Evolutionary conservation across 2,329 filamentous ascomycete genomes (phyloP), one percentile per base, ranked within the genome.

Genomic region (Didymosphaeria variabile): DNA sequence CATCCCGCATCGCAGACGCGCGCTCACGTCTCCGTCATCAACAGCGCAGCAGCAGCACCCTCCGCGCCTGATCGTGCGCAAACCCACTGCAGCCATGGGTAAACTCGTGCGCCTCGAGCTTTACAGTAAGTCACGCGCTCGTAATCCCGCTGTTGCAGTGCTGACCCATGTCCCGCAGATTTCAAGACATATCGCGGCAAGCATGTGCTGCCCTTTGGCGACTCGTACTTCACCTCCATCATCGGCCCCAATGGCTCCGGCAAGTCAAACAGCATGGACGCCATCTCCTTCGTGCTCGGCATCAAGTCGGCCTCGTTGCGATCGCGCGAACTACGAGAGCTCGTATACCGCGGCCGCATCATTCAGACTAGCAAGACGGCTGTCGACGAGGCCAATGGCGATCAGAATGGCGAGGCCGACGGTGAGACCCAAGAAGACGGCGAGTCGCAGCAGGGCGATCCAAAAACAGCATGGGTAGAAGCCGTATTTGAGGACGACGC

Each of bases 161-260:
- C 56, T 45, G 50, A 23, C 63, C 69, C 56, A 38, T 52, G 62
- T 45, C 52, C 59, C 49, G 31, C 73, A 95, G 92, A 99, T 84
- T 99, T 99, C 88, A 99, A 99, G 83, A 98, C 95, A 72, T 99
- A 99, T 84, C 97, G 97, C 80, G 95, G 94, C 60, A 94, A 97
- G 73, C 95, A 99, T 82, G 90, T 88, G 62, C 88, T 99, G 47
- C 88, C 97, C 56, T 97, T 99, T 73, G 94, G 94, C 74, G 94
- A 99, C 82, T 96, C 94, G 2, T 98, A 97, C 81, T 99, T 99
- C 80, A 99, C 95, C 53, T 99, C 95, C 45, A 97, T 99, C 75
- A 98, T 99, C 75, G 95, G 96, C 6, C 95, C 95, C 77, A 99
- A 99, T 94, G 95, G 95, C 84, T 98, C 95, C 38, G 95, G 95